A percentile compares a stretch with the other conserved stretches of the same genome.
Conservation (phyloP, 768 basidiomycete genomes). For the Termitomyces sp. region DNA sequence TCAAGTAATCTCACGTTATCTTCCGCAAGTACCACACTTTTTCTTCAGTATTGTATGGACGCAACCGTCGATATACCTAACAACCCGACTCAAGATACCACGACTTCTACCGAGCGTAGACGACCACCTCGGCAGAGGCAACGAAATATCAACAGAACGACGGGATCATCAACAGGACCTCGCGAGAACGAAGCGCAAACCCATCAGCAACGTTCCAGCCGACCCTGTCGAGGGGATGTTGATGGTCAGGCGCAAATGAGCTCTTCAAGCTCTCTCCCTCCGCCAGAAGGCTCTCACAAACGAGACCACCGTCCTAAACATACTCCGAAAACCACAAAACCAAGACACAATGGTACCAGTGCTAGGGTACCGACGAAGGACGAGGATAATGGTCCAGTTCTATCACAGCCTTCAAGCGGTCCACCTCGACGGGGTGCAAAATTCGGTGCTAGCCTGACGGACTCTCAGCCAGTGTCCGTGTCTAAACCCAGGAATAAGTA, state of each 20-base stretch:
- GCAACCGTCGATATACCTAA: conserved; percentile 7
- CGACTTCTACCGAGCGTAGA: background rate
- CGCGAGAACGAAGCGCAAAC: conserved; percentile 1
- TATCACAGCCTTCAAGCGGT: background rate
- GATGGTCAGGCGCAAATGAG: conserved; percentile 1
- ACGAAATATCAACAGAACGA: conserved; percentile 4
- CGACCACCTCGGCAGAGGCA: conserved; percentile 4
- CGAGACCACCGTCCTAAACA: conserved; percentile 2
- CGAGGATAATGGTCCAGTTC: background rate
- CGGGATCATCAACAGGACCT: conserved; percentile 2
- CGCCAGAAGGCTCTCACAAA: background rate
- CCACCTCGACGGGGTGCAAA: conserved; percentile 24
- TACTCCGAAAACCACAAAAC: background rate
- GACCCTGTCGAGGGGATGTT: conserved; percentile 1
- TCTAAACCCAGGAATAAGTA: conserved; percentile 5
- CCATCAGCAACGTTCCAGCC: background rate
- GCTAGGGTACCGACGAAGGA: background rate
- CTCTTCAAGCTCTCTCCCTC: conserved; percentile 1
- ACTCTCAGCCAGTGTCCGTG: conserved; percentile 3
- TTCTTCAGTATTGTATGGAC: conserved; percentile 7
- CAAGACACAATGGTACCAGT: background rate
- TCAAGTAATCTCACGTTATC: too few relatives aligned
- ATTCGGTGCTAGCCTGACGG: conserved; percentile 32
- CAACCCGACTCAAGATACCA: background rate
- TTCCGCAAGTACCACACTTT: background rate